Conservation (phyloP, 768 basidiomycete genomes). For the Trametes cinnabarina region DNA sequence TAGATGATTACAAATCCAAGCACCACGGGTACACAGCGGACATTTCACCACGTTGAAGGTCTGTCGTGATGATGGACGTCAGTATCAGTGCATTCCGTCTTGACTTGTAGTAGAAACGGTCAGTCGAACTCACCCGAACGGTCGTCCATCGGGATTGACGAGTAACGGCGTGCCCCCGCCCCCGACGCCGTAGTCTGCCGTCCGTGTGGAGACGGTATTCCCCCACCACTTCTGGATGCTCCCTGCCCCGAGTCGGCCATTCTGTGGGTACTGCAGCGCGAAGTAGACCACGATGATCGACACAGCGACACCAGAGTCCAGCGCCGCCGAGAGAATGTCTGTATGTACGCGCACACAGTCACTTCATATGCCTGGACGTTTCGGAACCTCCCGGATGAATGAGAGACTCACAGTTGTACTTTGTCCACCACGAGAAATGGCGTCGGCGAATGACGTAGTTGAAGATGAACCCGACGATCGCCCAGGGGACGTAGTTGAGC, state of each 20-base stretch:
- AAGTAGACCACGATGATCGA: slow-evolving; percentile 73
- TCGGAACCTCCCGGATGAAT: background rate
- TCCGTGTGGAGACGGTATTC: slow-evolving; percentile 33
- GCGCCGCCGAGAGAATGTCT: slow-evolving; percentile 75
- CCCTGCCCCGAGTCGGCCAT: slow-evolving; percentile 32
- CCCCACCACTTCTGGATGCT: slow-evolving; percentile 39
- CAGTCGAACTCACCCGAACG: slow-evolving; percentile 29
- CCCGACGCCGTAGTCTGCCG: slow-evolving; percentile 15
- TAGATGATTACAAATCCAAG: background rate
- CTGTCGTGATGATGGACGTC: background rate
- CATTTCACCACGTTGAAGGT: background rate
- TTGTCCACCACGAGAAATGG: slow-evolving; percentile 74
- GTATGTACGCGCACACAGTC: background rate
- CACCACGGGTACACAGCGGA: background rate
- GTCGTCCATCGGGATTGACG: slow-evolving; percentile 17
- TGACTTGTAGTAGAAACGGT: too few species aligned
- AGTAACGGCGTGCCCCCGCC: slow-evolving; percentile 24
- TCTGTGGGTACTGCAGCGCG: slow-evolving; percentile 38
- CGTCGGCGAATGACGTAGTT: slow-evolving; percentile 67
- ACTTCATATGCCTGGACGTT: background rate
- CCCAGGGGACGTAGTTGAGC: slow-evolving; percentile 83
- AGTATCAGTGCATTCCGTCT: background rate
- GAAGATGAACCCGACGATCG: slow-evolving; percentile 74
- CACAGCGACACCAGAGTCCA: slow-evolving; percentile 73
- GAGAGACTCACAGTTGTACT: slow-evolving; percentile 68